Evolutionary conservation across 257 asterid species (phyloP).

Genomic region (Solanum corneliomulleri): DNA sequence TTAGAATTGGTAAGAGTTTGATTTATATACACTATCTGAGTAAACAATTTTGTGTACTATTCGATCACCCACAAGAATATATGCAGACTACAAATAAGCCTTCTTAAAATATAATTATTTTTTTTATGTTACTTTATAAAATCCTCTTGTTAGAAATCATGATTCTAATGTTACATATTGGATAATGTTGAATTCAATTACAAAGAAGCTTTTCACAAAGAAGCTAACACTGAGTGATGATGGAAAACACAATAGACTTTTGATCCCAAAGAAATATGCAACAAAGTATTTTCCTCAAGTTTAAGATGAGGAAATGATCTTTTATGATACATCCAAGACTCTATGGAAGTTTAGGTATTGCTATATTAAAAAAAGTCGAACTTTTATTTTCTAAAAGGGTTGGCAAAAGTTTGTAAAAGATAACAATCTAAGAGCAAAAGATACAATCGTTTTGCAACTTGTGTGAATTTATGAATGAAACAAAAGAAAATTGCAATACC

Average conservation of each 20-base stretch:
- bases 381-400: constrained; percentile 52
- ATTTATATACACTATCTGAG: neutral
- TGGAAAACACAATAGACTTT: neutral
- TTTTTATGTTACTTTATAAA: neutral
- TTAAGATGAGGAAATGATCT: constrained; percentile 27
- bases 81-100: neutral
- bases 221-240: constrained; percentile 57
- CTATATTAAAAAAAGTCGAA: constrained; percentile 32
- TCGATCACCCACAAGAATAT: neutral
- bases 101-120: neutral
- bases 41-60: neutral
- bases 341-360: constrained; percentile 31
- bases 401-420: constrained; percentile 60
- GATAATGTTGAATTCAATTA: neutral
- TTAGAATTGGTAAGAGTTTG: neutral
- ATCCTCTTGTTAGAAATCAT: neutral
- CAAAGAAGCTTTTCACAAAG: constrained; percentile 30
- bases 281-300: constrained; percentile 25
- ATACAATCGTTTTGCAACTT: constrained; percentile 25
- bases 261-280: constrained; percentile 25
- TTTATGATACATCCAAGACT: constrained; percentile 14
- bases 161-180: too few relatives aligned
- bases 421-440: constrained; percentile 35
- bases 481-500: neutral
- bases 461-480: neutral